These are phyloP conservation scores for Amaranthus palmeri DNA, from an alignment of 148 eudicot species.

Conservation along the genomic window DNA sequence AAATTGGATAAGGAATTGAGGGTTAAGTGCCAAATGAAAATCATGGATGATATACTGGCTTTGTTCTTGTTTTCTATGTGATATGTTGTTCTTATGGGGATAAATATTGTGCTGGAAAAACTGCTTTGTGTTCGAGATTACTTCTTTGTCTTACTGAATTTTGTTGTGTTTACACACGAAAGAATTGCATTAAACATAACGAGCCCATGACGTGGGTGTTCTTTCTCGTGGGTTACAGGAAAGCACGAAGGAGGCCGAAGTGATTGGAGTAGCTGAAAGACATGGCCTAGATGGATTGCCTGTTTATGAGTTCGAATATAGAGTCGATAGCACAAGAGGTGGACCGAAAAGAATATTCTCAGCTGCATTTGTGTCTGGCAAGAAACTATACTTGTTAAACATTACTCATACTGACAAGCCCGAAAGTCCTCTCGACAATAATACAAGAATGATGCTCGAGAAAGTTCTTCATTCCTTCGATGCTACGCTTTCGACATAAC, in stretches of 20 bases:
- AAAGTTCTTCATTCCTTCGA: constrained; percentile 87
- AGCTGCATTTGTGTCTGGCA: constrained; percentile 74
- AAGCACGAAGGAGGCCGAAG: constrained; percentile 77
- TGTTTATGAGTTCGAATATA: constrained; percentile 81
- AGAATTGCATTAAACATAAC: not conserved
- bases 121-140: not conserved
- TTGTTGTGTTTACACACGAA: not conserved
- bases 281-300: constrained; percentile 43
- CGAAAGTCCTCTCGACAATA: constrained; percentile 52
- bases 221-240: constrained; percentile 34
- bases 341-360: constrained; percentile 82
- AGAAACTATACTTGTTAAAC: constrained; percentile 78
- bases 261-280: constrained; percentile 61
- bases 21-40: not conserved
- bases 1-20: not conserved
- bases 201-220: not conserved
- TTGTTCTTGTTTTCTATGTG: not conserved
- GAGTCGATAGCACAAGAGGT: constrained; percentile 81
- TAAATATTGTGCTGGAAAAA: too few relatives aligned
- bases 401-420: constrained; percentile 73
- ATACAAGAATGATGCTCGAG: constrained; percentile 47
- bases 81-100: not conserved
- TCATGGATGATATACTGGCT: not conserved
- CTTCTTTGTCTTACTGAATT: not conserved
- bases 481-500: constrained; percentile 32